Evolutionary conservation across 2,329 filamentous ascomycete species (phyloP), one percentile per base, ranked within the genome.

Genomic region (Cladosporium oxysporum): DNA sequence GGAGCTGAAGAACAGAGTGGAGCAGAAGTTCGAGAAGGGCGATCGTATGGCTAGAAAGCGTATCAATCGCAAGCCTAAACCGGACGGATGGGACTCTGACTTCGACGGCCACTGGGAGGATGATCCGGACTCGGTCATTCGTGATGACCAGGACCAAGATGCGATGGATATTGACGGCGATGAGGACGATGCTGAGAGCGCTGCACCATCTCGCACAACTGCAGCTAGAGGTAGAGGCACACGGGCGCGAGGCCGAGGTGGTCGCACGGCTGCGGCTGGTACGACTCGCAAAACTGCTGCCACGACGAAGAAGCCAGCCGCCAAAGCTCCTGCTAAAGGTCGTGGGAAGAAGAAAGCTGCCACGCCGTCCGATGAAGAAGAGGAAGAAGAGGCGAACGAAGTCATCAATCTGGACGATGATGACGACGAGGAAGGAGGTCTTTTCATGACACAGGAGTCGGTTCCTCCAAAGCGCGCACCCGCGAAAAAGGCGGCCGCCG

Each of bases 51-150:
- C 80, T 44, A 86, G 83, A 64, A 71, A 71, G 62, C 68, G 62
- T 12, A 71, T 26, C 37, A 60, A 65, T 29, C 55, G 72, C 67
- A 94, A 73, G 75, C 89, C 91, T 0, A 91, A 89, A 76, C 94
- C 94, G 1, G 85, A 87, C 12, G 84, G 83, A 2, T 98, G 93
- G 93, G 92, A 98, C 74, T 91, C 88, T n/a, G 94, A 98, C 70
- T 90, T 97, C 59, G 95, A 93, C 0, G 49, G 50, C 21, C 84
- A 85, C 60, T 98, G 94, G 93, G 90, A 90, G 67, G 90, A 95
- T 58, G 88, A 92, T 66, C 87, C 91, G 0, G 89, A 86, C 8
- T 91, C 89, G 1, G 77, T 88, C 5, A 83, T 88, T 53, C 79
- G 79, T 66, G 81, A 81, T 2, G 82, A 85, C 3, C 73, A 75